Evolutionary conservation across 1,284 basidiomycete genomes (phyloP).

Genomic region (Pseudozyma thailandica): DNA sequence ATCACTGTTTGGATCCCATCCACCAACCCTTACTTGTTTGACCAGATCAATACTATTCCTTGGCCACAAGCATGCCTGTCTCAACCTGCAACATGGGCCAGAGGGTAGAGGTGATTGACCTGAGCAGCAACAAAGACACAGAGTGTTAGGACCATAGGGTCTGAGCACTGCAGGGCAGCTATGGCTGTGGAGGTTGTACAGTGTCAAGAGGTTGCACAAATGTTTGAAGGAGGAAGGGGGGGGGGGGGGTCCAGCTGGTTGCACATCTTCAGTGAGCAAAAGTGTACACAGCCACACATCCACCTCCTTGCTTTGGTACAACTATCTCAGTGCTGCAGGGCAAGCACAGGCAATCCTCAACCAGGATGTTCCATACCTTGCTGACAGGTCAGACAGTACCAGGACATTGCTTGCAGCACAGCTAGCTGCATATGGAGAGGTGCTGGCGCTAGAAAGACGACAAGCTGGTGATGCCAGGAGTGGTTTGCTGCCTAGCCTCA

Average conservation of each 20-base stretch:
- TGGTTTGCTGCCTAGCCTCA: slow-evolving; percentile 38
- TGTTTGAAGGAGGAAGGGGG: no score
- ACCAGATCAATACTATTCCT: no score
- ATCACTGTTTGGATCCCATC: no score
- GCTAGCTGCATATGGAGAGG: slow-evolving; percentile 57
- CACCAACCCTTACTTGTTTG: no score
- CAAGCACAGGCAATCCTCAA: slow-evolving; percentile 54
- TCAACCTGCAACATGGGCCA: no score
- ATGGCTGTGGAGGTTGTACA: no score
- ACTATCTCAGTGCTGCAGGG: slow-evolving; percentile 45
- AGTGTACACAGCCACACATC: slow-evolving; percentile 35
- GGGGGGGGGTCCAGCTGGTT: slow-evolving; percentile 18
- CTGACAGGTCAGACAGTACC: slow-evolving; percentile 36
- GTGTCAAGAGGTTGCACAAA: no score
- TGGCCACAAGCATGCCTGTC: no score
- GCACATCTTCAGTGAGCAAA: slow-evolving; percentile 23
- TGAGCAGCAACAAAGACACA: no score
- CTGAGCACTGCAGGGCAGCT: no score
- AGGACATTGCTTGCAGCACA: slow-evolving; percentile 41
- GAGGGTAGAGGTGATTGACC: no score
- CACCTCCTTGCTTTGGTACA: slow-evolving; percentile 41
- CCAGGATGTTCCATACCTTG: slow-evolving; percentile 29
- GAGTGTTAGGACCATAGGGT: no score
- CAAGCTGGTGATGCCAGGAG: slow-evolving; percentile 35
- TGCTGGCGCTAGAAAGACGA: slow-evolving; percentile 43